These are phyloP conservation scores for Wickerhamiella brachini DNA, from an alignment of 805 yeast species.

Conservation along the genomic window DNA sequence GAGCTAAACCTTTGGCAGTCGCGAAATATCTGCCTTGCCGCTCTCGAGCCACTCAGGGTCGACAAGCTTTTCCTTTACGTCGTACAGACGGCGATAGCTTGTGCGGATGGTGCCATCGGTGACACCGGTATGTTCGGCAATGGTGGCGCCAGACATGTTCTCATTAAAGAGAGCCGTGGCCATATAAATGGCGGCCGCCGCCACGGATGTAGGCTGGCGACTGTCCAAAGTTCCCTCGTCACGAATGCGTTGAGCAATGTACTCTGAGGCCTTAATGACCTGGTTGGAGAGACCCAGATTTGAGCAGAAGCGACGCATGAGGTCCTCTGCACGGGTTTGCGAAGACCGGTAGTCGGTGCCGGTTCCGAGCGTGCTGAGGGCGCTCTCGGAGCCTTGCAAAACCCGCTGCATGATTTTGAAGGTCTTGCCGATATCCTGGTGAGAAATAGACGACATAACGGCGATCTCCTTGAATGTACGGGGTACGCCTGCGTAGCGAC, in stretches of 20 bases:
- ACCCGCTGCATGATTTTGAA: constrained; percentile 72
- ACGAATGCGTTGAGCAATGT: constrained; percentile 77
- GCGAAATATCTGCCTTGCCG: constrained; percentile 48
- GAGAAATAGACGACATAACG: constrained; percentile 85
- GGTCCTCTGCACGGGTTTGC: constrained; percentile 85
- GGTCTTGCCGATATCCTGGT: constrained; percentile 87
- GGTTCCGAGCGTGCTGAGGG: constrained; percentile 26
- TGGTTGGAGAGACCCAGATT: constrained; percentile 77
- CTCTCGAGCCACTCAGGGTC: constrained; percentile 62
- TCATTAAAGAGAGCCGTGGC: constrained; percentile 79
- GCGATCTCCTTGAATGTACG: constrained; percentile 93
- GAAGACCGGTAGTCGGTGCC: constrained; percentile 44
- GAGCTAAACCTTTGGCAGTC: constrained; percentile 22
- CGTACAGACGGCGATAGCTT: constrained; percentile 68
- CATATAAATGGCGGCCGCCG: constrained; percentile 94
- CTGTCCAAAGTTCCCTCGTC: constrained; percentile 92
- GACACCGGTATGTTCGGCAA: constrained; percentile 87
- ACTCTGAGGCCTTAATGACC: constrained; percentile 84
- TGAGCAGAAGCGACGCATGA: constrained; percentile 91
- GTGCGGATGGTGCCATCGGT: constrained; percentile 96
- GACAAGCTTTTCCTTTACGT: constrained; percentile 56
- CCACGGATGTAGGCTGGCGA: constrained; percentile 91
- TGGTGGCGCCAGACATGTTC: constrained; percentile 59
- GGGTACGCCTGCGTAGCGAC: constrained; percentile 85
- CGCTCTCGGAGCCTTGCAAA: constrained; percentile 24